Percentiles rank a stretch among this genome's conserved stretches.
Evolutionary conservation across 2,329 filamentous ascomycete species (phyloP).

Genomic region (Cercospora sp.): DNA sequence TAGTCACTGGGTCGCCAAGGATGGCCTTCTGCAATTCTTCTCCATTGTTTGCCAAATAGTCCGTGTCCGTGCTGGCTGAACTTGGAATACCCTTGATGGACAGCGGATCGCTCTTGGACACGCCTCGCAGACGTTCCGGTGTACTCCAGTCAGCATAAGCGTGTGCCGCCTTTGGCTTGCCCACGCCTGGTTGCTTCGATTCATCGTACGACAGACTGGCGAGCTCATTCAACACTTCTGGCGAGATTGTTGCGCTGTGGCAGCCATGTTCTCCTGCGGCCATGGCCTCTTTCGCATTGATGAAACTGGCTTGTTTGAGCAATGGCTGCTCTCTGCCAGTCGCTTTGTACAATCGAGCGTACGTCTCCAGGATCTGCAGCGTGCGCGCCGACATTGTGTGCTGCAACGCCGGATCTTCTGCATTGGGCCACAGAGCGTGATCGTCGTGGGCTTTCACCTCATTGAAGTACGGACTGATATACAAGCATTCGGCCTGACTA

Average conservation of each 20-base stretch:
- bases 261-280: slow-evolving; percentile 53
- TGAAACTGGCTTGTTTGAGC: slow-evolving; percentile 47
- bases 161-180: slow-evolving; percentile 23
- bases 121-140: slow-evolving; percentile 19
- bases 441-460: slow-evolving; percentile 59
- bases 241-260: slow-evolving; percentile 61
- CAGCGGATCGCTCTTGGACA: slow-evolving; percentile 25
- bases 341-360: slow-evolving; percentile 15
- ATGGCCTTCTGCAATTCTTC: slow-evolving; percentile 24
- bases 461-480: slow-evolving; percentile 66
- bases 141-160: slow-evolving; percentile 20
- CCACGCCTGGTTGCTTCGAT: slow-evolving; percentile 23
- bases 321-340: slow-evolving; percentile 41
- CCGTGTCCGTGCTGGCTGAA: slow-evolving; percentile 20
- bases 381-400: slow-evolving; percentile 26
- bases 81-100: slow-evolving; percentile 12
- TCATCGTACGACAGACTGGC: slow-evolving; percentile 25
- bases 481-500: slow-evolving; percentile 58
- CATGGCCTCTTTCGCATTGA: slow-evolving; percentile 59
- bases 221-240: slow-evolving; percentile 48
- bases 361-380: slow-evolving; percentile 26
- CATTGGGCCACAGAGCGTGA: slow-evolving; percentile 18
- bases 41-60: slow-evolving; percentile 26
- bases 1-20: slow-evolving; percentile 23
- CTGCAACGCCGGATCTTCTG: slow-evolving; percentile 22